Evolutionary conservation across 768 basidiomycete species (phyloP).

Genomic region (Podaxis sp.): DNA sequence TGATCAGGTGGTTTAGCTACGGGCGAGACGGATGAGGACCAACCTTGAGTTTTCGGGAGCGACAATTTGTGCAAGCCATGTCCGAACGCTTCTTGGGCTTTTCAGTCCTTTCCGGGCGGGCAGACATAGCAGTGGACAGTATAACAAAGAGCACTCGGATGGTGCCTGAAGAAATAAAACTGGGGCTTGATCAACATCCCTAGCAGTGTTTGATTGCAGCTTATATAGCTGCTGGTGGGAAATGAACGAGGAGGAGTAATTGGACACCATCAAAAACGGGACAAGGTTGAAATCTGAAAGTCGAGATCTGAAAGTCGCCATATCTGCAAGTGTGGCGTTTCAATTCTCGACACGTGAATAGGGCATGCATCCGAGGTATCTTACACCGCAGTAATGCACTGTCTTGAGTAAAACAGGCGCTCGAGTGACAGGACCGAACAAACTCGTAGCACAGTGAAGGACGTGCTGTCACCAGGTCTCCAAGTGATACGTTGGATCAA

Average conservation of each 20-base stretch:
- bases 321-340: slow-evolving; percentile 11
- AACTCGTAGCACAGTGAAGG: neutral
- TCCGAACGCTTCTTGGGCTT: slow-evolving; percentile 31
- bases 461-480: neutral
- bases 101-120: slow-evolving; percentile 8
- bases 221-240: slow-evolving; percentile 11
- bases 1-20: neutral
- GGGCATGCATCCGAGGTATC: slow-evolving; percentile 9
- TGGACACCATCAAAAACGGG: slow-evolving; percentile 9
- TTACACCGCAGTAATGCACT: neutral
- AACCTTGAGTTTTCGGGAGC: slow-evolving; percentile 53
- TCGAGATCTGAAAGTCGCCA: neutral
- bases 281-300: slow-evolving; percentile 4
- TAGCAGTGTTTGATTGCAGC: slow-evolving; percentile 7
- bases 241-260: slow-evolving; percentile 10
- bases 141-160: neutral
- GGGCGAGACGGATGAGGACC: slow-evolving; percentile 4
- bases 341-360: slow-evolving; percentile 12
- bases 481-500: neutral
- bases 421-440: neutral
- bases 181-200: slow-evolving; percentile 7
- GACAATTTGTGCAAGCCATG: slow-evolving; percentile 53
- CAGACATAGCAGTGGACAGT: slow-evolving; percentile 1
- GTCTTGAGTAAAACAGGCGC: neutral
- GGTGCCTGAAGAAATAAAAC: neutral